phyloP scores from a whole-genome alignment of 2,329 filamentous ascomycete genomes.

The Parafenestella ontariensis region DNA sequence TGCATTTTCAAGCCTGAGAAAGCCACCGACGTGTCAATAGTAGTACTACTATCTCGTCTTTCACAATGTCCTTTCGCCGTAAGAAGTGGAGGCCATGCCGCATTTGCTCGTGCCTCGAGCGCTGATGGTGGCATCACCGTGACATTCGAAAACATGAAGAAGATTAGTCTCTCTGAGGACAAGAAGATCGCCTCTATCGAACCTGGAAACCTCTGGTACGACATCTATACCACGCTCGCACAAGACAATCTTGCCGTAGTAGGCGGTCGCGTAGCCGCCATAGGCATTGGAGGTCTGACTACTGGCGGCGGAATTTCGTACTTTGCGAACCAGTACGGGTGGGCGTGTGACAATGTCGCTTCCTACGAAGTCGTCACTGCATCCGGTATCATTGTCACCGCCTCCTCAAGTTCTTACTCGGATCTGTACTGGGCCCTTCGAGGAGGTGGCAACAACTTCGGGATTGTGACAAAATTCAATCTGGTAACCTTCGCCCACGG shows the following conservation, averaged over 20 bases:
- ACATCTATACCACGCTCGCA: conserved; percentile 39
- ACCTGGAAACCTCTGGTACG: conserved; percentile 41
- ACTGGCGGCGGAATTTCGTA: conserved; percentile 40
- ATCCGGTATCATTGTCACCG: conserved; percentile 22
- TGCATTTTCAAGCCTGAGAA: conserved; percentile 37
- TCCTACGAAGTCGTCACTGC: conserved; percentile 44
- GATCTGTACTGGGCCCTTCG: conserved; percentile 50
- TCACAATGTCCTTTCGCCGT: conserved; percentile 49
- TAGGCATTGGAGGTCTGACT: conserved; percentile 36
- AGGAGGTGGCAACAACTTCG: conserved; percentile 44
- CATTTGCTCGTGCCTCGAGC: conserved; percentile 34
- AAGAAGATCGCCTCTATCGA: conserved; percentile 33
- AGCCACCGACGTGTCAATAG: conserved; percentile 24
- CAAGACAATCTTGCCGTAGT: conserved; percentile 29
- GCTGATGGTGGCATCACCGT: conserved; percentile 39
- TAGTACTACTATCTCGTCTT: conserved; percentile 25
- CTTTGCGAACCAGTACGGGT: conserved; percentile 36
- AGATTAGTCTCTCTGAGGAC: conserved; percentile 22
- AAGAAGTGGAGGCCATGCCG: conserved; percentile 41
- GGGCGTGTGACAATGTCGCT: conserved; percentile 43
- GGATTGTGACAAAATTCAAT: conserved; percentile 33
- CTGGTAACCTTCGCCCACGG: conserved; percentile 25
- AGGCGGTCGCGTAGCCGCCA: conserved; percentile 37
- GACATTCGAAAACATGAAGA: conserved; percentile 32
- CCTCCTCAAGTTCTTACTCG: conserved; percentile 34